Conservation (phyloP, 352 stramenopile species). For the Phytophthora aleatoria region DNA sequence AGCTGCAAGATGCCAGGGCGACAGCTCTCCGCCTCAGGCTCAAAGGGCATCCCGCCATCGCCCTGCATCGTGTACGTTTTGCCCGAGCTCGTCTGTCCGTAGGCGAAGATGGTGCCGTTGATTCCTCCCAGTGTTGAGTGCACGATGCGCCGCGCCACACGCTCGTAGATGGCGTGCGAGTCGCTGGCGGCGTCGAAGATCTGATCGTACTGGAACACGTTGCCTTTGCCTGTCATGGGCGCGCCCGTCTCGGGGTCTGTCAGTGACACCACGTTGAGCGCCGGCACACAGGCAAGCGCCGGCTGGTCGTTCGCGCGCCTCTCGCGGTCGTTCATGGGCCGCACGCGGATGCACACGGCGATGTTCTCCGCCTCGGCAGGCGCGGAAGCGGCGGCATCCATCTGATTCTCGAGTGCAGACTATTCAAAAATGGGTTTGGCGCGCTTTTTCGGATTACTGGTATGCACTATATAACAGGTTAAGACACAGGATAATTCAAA, state of each 20-base stretch:
- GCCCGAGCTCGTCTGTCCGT: constrained; percentile 95
- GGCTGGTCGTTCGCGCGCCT: constrained; percentile 41
- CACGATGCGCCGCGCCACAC: constrained; percentile 74
- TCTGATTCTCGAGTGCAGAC: not conserved
- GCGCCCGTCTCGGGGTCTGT: constrained; percentile 50
- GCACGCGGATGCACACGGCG: constrained; percentile 83
- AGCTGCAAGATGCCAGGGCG: constrained; percentile 87
- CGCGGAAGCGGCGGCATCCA: constrained; percentile 3
- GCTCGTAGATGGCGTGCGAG: constrained; percentile 62
- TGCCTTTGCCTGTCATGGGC: constrained; percentile 64
- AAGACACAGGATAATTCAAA: no score
- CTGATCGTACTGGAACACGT: constrained; percentile 85
- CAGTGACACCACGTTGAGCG: constrained; percentile 60
- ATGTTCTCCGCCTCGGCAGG: constrained; percentile 65
- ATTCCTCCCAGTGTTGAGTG: constrained; percentile 72
- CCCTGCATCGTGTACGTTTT: constrained; percentile 99
- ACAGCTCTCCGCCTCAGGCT: constrained; percentile 10
- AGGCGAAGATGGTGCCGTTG: constrained; percentile 94
- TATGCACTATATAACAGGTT: no score
- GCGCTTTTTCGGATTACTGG: no score
- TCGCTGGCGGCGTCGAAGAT: constrained; percentile 65
- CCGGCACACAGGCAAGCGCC: constrained; percentile 49
- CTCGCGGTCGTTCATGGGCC: constrained; percentile 79
- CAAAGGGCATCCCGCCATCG: constrained; percentile 32
- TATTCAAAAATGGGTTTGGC: no score